A percentile compares a stretch with the other conserved stretches of the same genome.
Conservation (phyloP, 352 stramenopile species). For the Pythium brassicae region DNA sequence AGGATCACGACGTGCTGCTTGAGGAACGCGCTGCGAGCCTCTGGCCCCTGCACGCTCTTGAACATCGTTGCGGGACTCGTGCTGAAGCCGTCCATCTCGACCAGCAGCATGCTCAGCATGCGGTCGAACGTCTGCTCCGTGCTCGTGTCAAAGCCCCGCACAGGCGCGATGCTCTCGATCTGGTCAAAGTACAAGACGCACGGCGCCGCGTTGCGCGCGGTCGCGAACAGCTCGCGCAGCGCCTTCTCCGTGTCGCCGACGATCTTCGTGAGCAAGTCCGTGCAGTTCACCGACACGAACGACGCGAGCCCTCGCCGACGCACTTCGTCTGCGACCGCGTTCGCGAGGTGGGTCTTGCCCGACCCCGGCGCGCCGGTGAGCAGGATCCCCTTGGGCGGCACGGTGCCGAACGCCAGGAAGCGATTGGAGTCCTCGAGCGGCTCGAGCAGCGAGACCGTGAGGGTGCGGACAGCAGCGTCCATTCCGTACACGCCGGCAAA, state of each 20-base stretch:
- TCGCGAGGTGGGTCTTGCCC: constrained; percentile 96
- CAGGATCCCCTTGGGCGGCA: constrained; percentile 95
- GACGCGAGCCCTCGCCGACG: constrained; percentile 58
- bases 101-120: constrained; percentile 86
- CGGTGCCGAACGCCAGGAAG: constrained; percentile 97
- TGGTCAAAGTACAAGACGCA: constrained; percentile 87
- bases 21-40: constrained; percentile 56
- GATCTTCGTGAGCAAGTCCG: constrained; percentile 88
- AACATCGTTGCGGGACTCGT: constrained; percentile 33
- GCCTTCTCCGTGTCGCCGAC: constrained; percentile 88
- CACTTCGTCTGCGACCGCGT: constrained; percentile 58
- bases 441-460: constrained; percentile 97
- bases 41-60: constrained; percentile 25
- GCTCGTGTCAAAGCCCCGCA: constrained; percentile 88
- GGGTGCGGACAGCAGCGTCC: constrained; percentile 93
- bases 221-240: constrained; percentile 84
- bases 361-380: constrained; percentile 98
- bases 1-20: constrained; percentile 84
- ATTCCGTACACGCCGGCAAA: constrained; percentile 94
- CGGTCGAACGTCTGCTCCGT: constrained; percentile 92
- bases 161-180: constrained; percentile 85
- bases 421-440: constrained; percentile 94
- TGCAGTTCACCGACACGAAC: constrained; percentile 87
- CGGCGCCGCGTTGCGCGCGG: constrained; percentile 77
- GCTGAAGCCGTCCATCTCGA: constrained; percentile 89